Conservation (phyloP, 768 basidiomycete species). For the Infundibulicybe gibba region DNA sequence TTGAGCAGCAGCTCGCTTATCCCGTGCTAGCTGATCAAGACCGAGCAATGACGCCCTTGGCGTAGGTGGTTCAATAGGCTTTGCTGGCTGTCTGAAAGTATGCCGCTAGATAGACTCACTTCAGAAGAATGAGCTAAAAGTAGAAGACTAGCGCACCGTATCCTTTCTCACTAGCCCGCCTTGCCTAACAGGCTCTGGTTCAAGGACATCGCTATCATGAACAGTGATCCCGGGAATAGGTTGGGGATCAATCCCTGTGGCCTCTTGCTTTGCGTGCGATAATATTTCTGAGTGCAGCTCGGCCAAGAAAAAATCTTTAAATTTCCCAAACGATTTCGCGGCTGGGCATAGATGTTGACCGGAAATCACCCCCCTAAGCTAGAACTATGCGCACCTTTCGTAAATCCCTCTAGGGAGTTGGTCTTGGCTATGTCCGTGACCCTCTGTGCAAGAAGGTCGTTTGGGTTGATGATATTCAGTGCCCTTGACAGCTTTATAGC, state of each 20-base stretch:
- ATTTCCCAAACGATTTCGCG: conserved; percentile 82
- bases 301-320: conserved; percentile 71
- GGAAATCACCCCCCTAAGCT: too few species aligned
- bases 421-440: conserved; percentile 80
- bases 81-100: conserved; percentile 74
- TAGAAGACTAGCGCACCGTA: conserved; percentile 35
- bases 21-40: conserved; percentile 82
- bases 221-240: conserved; percentile 76
- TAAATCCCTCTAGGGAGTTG: conserved; percentile 60
- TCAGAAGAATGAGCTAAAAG: background rate
- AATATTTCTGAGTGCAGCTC: conserved; percentile 80
- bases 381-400: conserved; percentile 47
- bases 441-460: conserved; percentile 74
- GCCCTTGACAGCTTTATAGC: conserved; percentile 79
- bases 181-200: conserved; percentile 71
- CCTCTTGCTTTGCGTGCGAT: conserved; percentile 66
- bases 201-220: conserved; percentile 77
- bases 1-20: conserved; percentile 69
- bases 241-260: conserved; percentile 46
- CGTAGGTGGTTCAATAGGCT: conserved; percentile 70
- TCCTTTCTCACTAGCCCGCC: conserved; percentile 78
- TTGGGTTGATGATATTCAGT: conserved; percentile 78
- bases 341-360: conserved; percentile 36
- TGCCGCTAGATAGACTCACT: conserved; percentile 50
- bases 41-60: conserved; percentile 81